Evolutionary conservation across 345 rosid genomes (phyloP), one percentile per base, ranked within the genome.

Genomic region (Eucalyptus cloeziana): DNA sequence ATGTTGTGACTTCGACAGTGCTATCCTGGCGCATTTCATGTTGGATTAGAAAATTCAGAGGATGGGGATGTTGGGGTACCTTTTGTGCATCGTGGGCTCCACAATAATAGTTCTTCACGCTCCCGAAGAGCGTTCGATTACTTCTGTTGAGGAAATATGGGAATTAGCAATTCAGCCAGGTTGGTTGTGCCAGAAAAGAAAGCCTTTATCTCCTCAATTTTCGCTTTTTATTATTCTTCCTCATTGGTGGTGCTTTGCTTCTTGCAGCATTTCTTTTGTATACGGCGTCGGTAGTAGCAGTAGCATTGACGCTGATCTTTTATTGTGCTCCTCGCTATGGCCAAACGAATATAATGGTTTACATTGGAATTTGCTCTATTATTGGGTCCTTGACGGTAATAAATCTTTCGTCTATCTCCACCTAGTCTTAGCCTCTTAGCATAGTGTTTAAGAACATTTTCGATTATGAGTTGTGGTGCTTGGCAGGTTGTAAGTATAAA

Each of bases 401-500:
- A 87, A 67, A 81, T 87, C 33, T 80, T 83, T 17, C 64, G 62
- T 25, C 49, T 21, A 37, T 86, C 64, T 54, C 69, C n/a, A 81
- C 49, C 56, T 30, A 9, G 8, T 64, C 87, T 27, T 69, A 14
- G 17, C 25, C 31, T 49, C 44, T 85, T 50, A 31, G 37, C 49
- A 62, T 31, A 19, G 56, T 49, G 16, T 45, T 7, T 30, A 33
- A 43, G 54, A 22, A 37, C 24, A 50, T 45, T 87, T 83, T 15
- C 24, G 25, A 49, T 47, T 21, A 71, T 22, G 44, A 30, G 40
- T 51, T 49, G 51, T 37, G 45, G 37, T 88, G 4, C 67, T 37
- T 86, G 90, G 89, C 93, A 96, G 98, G 98, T 96, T 60, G 95
- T 96, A 97, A 96, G 98, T 88, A 90, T 96, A 87, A 96, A 96